These are phyloP conservation scores for Xerocomellus dryophilus DNA, from an alignment of 768 basidiomycete genomes.

Conservation along the genomic window DNA sequence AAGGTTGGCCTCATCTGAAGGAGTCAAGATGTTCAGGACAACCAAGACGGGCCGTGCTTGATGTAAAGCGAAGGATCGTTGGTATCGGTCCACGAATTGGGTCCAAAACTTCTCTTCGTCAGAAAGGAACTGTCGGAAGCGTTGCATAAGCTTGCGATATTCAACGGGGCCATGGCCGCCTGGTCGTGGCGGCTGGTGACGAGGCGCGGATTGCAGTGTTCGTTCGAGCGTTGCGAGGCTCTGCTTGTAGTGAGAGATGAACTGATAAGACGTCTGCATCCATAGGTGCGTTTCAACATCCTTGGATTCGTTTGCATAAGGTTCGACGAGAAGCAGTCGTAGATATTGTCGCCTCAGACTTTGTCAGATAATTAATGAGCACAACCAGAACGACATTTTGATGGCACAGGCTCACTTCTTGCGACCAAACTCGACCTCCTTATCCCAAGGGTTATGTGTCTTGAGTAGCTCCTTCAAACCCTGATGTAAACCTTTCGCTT, in stretches of 20 bases:
- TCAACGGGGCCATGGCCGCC: slow-evolving; percentile 66
- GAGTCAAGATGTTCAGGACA: slow-evolving; percentile 51
- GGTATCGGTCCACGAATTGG: slow-evolving; percentile 71
- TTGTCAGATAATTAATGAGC: slow-evolving; percentile 9
- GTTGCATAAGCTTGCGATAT: slow-evolving; percentile 78
- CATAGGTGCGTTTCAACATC: slow-evolving; percentile 83
- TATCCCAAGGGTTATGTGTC: slow-evolving; percentile 75
- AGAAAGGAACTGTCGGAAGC: slow-evolving; percentile 86
- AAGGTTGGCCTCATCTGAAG: slow-evolving; percentile 36
- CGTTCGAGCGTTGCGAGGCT: slow-evolving; percentile 67
- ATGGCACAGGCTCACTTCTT: slow-evolving; percentile 61
- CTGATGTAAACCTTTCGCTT: slow-evolving; percentile 74
- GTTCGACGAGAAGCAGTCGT: slow-evolving; percentile 63
- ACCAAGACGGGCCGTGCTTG: slow-evolving; percentile 59
- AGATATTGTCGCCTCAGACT: slow-evolving; percentile 74
- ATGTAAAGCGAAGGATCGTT: slow-evolving; percentile 65
- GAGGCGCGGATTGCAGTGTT: slow-evolving; percentile 41
- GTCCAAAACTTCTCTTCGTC: slow-evolving; percentile 93
- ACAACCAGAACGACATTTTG: slow-evolving; percentile 1
- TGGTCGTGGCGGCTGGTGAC: slow-evolving; percentile 36
- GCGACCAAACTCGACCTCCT: slow-evolving; percentile 81
- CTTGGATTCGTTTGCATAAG: slow-evolving; percentile 68
- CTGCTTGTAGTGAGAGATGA: slow-evolving; percentile 82
- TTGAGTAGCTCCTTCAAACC: slow-evolving; percentile 74
- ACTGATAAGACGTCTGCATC: slow-evolving; percentile 88